Base-by-base conservation (phyloP, 1,284 basidiomycete genomes). In the Cystobasidium pallidum region DNA sequence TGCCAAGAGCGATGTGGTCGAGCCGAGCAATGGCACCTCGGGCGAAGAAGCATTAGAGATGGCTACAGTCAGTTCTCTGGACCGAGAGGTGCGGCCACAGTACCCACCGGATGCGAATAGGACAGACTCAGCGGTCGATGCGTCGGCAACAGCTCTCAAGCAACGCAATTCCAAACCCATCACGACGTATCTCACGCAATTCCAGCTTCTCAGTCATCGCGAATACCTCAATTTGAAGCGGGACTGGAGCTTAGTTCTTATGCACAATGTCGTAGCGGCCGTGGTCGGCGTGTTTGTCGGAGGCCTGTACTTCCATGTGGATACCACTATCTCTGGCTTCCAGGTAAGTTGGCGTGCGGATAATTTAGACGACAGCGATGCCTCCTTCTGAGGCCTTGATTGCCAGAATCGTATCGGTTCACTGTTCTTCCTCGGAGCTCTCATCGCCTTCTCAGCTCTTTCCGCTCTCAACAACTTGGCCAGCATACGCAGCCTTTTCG, bases 401-500 rank as follows among this genome's bases (percentile, higher is more conserved):
- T 45, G 43, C 4, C 43, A 75, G 71, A 73, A 73, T 47, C 86
- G 92, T 47, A 86, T 95, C n/a, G 92, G 92, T 32, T 90, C 88
- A 75, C 81, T 94, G 59, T 94, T 95, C 84, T 95, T 94, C 86
- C 80, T 94, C 78, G 90, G 76, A 30, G 45, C 64, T 7, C 57
- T 73, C 13, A 87, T 94, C 64, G 89, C 91, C 0, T 94, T 95
- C 81, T 92, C 91, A 0, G 87, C 91, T 0, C 82, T 95, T 47
- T 92, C 91, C 75, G 91, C 92, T 0, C 80, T 96, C 66, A 91
- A 92, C 80, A 93, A 93, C 76, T 84, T 94, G 47, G 87, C 92
- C 1, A 88, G 89, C 78, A 85, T 89, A 67, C 86, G 92, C 30
- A 86, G 89, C 0, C 84, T 96, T 8, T 96, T 94, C 84, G 83